These are phyloP conservation scores for Penicillium vulpinum DNA, from an alignment of 2,329 filamentous ascomycete genomes.

Conservation along the genomic window DNA sequence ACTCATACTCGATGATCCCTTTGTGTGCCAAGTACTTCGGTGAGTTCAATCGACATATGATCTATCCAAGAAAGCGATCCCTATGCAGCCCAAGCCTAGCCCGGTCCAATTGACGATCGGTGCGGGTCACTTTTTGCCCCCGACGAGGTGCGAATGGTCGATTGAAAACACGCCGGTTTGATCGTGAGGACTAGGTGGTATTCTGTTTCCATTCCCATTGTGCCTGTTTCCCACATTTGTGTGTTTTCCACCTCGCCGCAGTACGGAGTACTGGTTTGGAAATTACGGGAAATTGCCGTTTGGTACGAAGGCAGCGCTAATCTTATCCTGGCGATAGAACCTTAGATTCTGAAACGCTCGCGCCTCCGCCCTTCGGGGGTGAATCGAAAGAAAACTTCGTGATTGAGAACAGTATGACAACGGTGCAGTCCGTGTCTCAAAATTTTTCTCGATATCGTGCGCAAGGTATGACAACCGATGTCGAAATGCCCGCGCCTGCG, in stretches of 20 bases:
- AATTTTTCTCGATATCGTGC: background rate
- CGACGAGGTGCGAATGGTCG: background rate
- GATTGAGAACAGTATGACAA: background rate
- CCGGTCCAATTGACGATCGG: constrained; percentile 1
- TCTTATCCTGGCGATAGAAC: background rate
- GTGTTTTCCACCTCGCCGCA: background rate
- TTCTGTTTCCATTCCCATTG: background rate
- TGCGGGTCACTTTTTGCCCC: constrained; percentile 1
- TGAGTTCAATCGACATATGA: background rate
- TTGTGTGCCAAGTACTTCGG: background rate
- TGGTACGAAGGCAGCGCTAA: constrained; percentile 1
- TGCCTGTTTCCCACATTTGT: background rate
- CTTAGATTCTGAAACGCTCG: constrained; percentile 3
- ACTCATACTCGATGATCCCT: background rate
- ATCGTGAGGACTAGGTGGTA: background rate
- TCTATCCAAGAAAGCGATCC: background rate
- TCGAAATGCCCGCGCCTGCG: background rate
- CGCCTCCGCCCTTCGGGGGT: background rate
- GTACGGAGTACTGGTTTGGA: no score
- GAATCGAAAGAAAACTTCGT: background rate
- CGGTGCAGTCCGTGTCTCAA: background rate
- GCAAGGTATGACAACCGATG: background rate
- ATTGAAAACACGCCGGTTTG: constrained; percentile 11
- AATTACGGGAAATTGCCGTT: background rate
- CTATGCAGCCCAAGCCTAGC: background rate